These are phyloP conservation scores for Scheffersomyces quercinus DNA, from an alignment of 1,139 yeast genomes.

Conservation along the genomic window DNA sequence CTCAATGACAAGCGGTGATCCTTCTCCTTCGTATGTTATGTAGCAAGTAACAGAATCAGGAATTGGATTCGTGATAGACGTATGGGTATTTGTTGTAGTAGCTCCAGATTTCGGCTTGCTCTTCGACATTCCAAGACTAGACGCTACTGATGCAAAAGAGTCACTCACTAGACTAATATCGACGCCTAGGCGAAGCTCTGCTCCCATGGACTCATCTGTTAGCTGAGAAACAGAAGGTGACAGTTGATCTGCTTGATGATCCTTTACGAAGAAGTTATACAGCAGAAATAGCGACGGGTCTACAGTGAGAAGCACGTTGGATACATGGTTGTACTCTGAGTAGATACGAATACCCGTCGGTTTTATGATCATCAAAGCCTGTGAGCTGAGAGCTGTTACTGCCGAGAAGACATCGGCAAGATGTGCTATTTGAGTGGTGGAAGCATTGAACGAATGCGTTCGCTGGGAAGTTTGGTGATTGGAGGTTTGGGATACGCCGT, in stretches of 20 bases:
- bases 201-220: slow-evolving; percentile 6
- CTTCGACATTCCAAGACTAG: slow-evolving; percentile 10
- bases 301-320: slow-evolving; percentile 35
- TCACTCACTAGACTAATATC: slow-evolving; percentile 38
- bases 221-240: background rate
- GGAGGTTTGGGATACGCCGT: too few relatives aligned
- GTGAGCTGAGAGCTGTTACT: slow-evolving; percentile 30
- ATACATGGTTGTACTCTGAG: slow-evolving; percentile 39
- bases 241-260: slow-evolving; percentile 5
- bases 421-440: slow-evolving; percentile 41
- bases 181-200: slow-evolving; percentile 37
- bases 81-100: slow-evolving; percentile 2
- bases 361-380: slow-evolving; percentile 38
- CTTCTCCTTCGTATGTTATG: slow-evolving; percentile 50
- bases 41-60: slow-evolving; percentile 31
- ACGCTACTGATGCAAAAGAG: slow-evolving; percentile 32
- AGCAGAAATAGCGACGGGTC: slow-evolving; percentile 39
- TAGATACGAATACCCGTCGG: slow-evolving; percentile 35
- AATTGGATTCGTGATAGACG: slow-evolving; percentile 7
- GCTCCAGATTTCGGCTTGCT: slow-evolving; percentile 3
- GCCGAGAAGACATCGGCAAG: slow-evolving; percentile 40
- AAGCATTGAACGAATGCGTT: slow-evolving; percentile 28
- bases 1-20: slow-evolving; percentile 65
- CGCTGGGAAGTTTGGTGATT: too few relatives aligned
- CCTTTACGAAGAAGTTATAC: slow-evolving; percentile 22